Evolutionary conservation across 768 basidiomycete genomes (phyloP).

Genomic region (Lentinula sp.): DNA sequence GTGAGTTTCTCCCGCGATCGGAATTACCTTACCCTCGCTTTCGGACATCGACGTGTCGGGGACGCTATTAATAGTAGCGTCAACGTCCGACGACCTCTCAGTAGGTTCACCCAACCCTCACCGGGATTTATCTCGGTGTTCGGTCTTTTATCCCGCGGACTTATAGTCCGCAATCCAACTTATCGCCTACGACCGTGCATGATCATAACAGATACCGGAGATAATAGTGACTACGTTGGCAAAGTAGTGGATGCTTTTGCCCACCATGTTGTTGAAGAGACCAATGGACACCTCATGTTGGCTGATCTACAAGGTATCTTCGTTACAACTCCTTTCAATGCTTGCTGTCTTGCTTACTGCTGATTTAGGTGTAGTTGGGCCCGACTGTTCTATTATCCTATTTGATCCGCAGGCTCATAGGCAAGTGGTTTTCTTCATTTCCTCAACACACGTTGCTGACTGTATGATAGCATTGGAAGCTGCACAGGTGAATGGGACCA

Average conservation of each 20-base stretch:
- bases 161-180: too few species aligned
- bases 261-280: slow-evolving; percentile 16
- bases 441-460: not conserved
- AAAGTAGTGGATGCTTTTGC: slow-evolving; percentile 16
- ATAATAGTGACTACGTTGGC: slow-evolving; percentile 11
- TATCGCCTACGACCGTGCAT: too few species aligned
- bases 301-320: slow-evolving; percentile 17
- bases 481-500: slow-evolving; percentile 9
- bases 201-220: slow-evolving; percentile 5
- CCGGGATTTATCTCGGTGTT: too few species aligned
- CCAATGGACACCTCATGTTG: slow-evolving; percentile 6
- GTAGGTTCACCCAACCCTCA: too few species aligned
- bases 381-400: not conserved
- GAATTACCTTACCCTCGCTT: too few species aligned
- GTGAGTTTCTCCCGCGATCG: too few species aligned
- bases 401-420: not conserved
- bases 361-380: not conserved
- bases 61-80: too few species aligned
- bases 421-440: not conserved
- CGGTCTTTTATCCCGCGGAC: too few species aligned
- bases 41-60: too few species aligned
- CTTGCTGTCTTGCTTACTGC: not conserved
- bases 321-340: not conserved
- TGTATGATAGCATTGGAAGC: not conserved
- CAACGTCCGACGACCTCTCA: too few species aligned